Conservation (phyloP, 2,329 filamentous ascomycete species). For the Colletotrichum lini region DNA sequence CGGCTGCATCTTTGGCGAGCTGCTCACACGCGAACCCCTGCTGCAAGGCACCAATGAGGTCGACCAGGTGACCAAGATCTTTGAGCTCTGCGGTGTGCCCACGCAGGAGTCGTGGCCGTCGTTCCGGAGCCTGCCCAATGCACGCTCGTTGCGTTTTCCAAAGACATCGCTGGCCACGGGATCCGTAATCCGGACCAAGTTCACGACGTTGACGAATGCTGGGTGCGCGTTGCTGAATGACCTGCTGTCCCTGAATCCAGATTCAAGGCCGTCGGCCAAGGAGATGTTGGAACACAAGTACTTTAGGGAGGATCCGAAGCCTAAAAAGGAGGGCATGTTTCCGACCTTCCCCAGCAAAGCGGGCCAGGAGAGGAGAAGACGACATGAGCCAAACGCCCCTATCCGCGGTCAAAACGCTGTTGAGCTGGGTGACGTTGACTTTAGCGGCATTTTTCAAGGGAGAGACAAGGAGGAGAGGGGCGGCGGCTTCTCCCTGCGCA, state of each 20-base stretch:
- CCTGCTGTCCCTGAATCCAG: conserved; percentile 83
- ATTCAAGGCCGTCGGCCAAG: conserved; percentile 76
- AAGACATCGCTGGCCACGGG: conserved; percentile 56
- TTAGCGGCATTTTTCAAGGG: conserved; percentile 79
- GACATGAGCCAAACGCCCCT: conserved; percentile 84
- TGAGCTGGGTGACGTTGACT: conserved; percentile 71
- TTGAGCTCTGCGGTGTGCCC: conserved; percentile 89
- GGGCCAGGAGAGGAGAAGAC: conserved; percentile 85
- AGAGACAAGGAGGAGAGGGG: conserved; percentile 76
- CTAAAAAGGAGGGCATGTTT: conserved; percentile 93
- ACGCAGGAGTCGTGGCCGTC: conserved; percentile 86
- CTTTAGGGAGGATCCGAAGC: conserved; percentile 89
- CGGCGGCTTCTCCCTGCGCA: conserved; percentile 76
- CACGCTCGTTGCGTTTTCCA: conserved; percentile 81
- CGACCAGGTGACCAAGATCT: conserved; percentile 89
- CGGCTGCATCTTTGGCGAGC: conserved; percentile 95
- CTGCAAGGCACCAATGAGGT: conserved; percentile 94
- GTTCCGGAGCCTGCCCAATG: conserved; percentile 90
- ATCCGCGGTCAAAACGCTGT: conserved; percentile 78
- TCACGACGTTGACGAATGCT: conserved; percentile 84
- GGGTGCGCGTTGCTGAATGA: conserved; percentile 78
- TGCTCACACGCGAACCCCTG: conserved; percentile 85
- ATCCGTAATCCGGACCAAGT: conserved; percentile 79
- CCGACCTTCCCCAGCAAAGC: conserved; percentile 97
- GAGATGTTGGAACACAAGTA: conserved; percentile 86